phyloP scores from a whole-genome alignment of 2,329 filamentous ascomycete species.

The Cryphonectria radicalis region DNA sequence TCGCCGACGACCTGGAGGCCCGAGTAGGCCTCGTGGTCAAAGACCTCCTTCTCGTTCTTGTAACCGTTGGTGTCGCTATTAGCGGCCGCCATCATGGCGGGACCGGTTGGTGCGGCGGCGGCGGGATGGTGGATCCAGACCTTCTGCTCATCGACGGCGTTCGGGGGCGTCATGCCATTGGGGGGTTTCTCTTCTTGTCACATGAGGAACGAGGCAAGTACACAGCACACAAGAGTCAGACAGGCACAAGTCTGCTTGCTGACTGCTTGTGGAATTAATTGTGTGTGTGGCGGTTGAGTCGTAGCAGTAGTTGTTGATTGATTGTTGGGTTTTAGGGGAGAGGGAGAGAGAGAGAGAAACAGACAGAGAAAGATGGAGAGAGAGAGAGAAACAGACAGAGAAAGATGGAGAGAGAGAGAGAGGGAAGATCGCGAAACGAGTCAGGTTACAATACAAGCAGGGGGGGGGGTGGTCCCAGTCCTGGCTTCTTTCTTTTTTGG shows the following conservation, averaged over 20 bases:
- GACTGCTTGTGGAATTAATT: neutral
- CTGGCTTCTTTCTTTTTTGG: neutral
- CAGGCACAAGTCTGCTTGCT: neutral
- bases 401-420: neutral
- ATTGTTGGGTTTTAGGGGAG: neutral
- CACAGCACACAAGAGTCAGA: neutral
- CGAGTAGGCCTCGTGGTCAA: conserved; percentile 21
- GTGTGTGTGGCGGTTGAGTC: too few species aligned
- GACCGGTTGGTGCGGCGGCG: conserved; percentile 13
- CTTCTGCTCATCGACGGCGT: conserved; percentile 15
- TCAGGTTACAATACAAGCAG: neutral
- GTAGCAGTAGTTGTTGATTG: neutral
- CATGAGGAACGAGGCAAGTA: neutral
- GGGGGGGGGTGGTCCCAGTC: neutral
- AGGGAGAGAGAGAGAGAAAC: neutral
- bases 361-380: neutral
- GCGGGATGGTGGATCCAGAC: conserved; percentile 8
- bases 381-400: neutral
- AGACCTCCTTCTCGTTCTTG: neutral
- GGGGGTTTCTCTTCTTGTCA: neutral
- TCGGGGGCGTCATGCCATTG: neutral
- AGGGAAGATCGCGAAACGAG: neutral
- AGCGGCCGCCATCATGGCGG: conserved; percentile 13
- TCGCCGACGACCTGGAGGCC: conserved; percentile 28
- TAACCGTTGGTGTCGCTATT: neutral